Conservation (phyloP, 441 rosid genomes). For the Kokia cookei region DNA sequence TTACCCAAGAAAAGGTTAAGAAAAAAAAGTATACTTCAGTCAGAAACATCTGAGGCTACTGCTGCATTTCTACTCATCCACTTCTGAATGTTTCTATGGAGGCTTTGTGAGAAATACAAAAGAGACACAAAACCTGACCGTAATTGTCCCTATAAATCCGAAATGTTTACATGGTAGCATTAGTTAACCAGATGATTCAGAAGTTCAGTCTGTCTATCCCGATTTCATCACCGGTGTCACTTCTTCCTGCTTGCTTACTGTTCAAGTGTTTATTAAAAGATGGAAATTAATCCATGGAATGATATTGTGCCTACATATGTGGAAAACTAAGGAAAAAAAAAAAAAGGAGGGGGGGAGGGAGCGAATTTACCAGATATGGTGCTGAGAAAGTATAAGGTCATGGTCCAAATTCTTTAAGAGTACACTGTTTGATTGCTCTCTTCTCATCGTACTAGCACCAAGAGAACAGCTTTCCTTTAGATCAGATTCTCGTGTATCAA, state of each 20-base stretch:
- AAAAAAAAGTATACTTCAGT: neutral
- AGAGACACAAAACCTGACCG: neutral
- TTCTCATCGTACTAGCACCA: conserved; percentile 18
- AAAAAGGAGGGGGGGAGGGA: neutral
- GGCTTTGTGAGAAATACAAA: neutral
- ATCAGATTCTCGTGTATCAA: conserved; percentile 20
- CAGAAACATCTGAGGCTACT: neutral
- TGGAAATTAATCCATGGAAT: neutral
- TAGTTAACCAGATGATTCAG: conserved; percentile 6
- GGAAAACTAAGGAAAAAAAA: neutral
- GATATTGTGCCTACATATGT: neutral
- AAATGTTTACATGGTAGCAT: neutral
- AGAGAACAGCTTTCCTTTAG: conserved; percentile 15
- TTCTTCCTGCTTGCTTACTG: conserved; percentile 17
- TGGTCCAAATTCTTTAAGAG: conserved; percentile 17
- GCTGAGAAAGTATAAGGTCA: conserved; percentile 5
- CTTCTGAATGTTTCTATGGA: neutral
- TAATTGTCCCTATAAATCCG: neutral
- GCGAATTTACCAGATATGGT: conserved; percentile 17
- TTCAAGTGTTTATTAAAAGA: neutral
- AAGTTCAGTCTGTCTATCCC: conserved; percentile 16
- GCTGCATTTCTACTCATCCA: neutral
- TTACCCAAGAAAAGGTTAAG: too few relatives aligned
- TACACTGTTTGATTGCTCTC: conserved; percentile 13
- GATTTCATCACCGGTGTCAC: neutral